A percentile compares a stretch with the other conserved stretches of the same genome.
Conservation (phyloP, 2,329 filamentous ascomycete genomes). For the Alternaria sp. region DNA sequence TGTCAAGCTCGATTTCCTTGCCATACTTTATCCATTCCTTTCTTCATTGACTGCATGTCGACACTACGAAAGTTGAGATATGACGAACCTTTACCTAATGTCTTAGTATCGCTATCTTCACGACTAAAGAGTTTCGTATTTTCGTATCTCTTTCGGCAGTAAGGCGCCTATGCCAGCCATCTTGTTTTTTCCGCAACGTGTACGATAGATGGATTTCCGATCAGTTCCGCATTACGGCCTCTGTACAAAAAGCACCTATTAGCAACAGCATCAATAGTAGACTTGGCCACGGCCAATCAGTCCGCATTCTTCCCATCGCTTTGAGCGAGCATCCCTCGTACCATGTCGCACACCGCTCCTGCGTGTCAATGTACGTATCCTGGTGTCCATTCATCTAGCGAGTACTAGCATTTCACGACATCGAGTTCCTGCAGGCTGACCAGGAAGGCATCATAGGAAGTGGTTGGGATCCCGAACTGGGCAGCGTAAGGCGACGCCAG, state of each 20-base stretch:
- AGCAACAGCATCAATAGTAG: constrained; percentile 42
- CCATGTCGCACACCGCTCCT: constrained; percentile 32
- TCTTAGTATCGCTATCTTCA: constrained; percentile 44
- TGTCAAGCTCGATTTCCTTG: constrained; percentile 20
- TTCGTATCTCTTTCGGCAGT: constrained; percentile 10
- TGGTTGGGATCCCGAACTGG: constrained; percentile 31
- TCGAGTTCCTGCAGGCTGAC: constrained; percentile 34
- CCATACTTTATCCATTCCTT: constrained; percentile 24
- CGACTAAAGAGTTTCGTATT: constrained; percentile 33
- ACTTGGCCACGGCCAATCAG: constrained; percentile 27
- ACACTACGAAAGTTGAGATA: constrained; percentile 38
- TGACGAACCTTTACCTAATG: constrained; percentile 46
- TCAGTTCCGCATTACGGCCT: constrained; percentile 40
- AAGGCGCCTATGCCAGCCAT: constrained; percentile 13
- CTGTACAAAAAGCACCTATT: constrained; percentile 47
- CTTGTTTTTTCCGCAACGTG: constrained; percentile 28
- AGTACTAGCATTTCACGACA: constrained; percentile 22
- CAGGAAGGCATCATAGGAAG: constrained; percentile 23
- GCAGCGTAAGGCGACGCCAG: constrained; percentile 23
- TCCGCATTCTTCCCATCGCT: constrained; percentile 13
- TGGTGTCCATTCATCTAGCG: constrained; percentile 32
- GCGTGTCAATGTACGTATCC: constrained; percentile 32
- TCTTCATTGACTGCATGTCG: constrained; percentile 33
- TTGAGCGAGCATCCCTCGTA: constrained; percentile 23
- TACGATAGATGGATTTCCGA: constrained; percentile 42